phyloP scores from a whole-genome alignment of 495 filamentous ascomycete genomes.

The Platismatia glauca region DNA sequence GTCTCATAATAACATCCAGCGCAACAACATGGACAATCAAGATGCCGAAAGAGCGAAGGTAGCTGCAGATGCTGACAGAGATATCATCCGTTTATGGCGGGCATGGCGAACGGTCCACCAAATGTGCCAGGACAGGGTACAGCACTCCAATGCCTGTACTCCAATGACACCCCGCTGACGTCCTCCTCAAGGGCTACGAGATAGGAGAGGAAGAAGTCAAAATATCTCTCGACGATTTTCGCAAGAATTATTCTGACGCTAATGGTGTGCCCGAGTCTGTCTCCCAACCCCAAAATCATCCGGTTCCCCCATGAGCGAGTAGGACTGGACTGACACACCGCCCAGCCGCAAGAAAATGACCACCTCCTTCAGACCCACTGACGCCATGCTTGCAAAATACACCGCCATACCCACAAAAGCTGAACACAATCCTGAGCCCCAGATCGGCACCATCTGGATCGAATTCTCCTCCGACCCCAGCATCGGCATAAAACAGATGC shows the following conservation, averaged over 20 bases:
- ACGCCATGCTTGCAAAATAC: constrained; percentile 76
- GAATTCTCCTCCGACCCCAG: constrained; percentile 72
- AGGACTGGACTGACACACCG: constrained; percentile 29
- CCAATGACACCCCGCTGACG: constrained; percentile 8
- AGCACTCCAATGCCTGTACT: constrained; percentile 20
- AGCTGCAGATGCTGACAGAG: constrained; percentile 52
- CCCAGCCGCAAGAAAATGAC: constrained; percentile 70
- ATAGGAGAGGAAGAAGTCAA: constrained; percentile 79
- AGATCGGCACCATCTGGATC: constrained; percentile 84
- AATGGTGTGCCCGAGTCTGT: constrained; percentile 66
- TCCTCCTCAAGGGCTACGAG: constrained; percentile 67
- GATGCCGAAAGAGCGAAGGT: constrained; percentile 43
- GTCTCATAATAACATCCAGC: neutral
- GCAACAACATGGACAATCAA: constrained; percentile 32
- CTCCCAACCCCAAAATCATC: constrained; percentile 1
- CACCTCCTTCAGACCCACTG: constrained; percentile 74
- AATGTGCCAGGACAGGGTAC: constrained; percentile 75
- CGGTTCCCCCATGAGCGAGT: too few species aligned
- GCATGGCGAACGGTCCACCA: constrained; percentile 80
- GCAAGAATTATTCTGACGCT: constrained; percentile 50
- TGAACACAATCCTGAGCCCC: constrained; percentile 54
- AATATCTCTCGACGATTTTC: constrained; percentile 71
- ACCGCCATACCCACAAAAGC: constrained; percentile 52
- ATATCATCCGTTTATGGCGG: constrained; percentile 70
- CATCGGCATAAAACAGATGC: constrained; percentile 86